phyloP scores from a whole-genome alignment of 2,329 filamentous ascomycete species.

The Xylariaceae sp. region DNA sequence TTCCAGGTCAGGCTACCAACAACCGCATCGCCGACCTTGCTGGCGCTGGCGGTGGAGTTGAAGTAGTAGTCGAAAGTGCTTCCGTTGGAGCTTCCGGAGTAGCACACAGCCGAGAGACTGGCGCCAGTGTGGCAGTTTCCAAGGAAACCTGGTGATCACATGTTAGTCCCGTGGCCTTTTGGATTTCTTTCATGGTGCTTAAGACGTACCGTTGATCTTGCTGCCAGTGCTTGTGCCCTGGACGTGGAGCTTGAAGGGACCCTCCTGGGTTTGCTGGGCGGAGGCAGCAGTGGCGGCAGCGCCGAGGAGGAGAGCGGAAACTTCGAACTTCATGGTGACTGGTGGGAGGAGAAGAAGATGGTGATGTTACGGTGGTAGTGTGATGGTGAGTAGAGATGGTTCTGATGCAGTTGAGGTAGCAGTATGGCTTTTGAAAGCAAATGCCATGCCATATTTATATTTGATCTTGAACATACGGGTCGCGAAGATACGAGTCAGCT shows the following conservation, averaged over 20 bases:
- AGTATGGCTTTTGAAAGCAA: neutral
- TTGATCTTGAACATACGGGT: too few species aligned
- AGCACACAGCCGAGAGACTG: conserved; percentile 33
- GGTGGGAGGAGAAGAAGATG: neutral
- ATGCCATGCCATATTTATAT: neutral
- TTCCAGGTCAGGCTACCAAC: conserved; percentile 32
- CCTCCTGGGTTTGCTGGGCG: conserved; percentile 31
- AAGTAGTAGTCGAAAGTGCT: conserved; percentile 31
- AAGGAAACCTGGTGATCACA: conserved; percentile 25
- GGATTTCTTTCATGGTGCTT: neutral
- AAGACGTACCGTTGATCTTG: conserved; percentile 27
- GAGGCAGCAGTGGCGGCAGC: conserved; percentile 27
- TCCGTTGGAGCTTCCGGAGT: conserved; percentile 9
- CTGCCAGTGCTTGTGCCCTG: conserved; percentile 24
- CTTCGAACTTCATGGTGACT: conserved; percentile 30
- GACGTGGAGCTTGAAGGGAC: conserved; percentile 34
- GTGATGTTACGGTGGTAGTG: neutral
- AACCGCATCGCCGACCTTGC: conserved; percentile 11
- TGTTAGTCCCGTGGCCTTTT: conserved; percentile 10
- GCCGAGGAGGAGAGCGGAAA: conserved; percentile 26
- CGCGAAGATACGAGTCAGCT: too few species aligned
- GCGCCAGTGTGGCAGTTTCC: conserved; percentile 34
- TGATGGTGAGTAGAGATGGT: neutral
- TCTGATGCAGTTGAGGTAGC: neutral
- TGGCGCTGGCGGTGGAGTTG: conserved; percentile 29